These are phyloP conservation scores for Morella rubra DNA, from an alignment of 306 rosid species.

Conservation along the genomic window DNA sequence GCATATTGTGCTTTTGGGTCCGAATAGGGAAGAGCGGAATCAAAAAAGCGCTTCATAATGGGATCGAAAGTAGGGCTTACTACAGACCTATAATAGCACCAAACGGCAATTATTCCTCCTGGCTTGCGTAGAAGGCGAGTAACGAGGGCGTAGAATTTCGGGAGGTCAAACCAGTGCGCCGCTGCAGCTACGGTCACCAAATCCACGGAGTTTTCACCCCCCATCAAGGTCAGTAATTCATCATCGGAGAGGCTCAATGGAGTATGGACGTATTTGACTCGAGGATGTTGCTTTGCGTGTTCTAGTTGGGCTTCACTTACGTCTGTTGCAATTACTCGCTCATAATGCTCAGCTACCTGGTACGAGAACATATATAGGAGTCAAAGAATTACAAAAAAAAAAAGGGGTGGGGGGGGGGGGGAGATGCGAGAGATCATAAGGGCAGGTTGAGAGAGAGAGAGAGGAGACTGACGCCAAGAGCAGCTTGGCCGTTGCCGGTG, in stretches of 20 bases:
- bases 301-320: too few species aligned
- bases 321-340: too few species aligned
- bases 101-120: too few species aligned
- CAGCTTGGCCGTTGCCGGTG: constrained; percentile 49
- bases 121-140: too few species aligned
- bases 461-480: constrained; percentile 33
- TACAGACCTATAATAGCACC: too few species aligned
- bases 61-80: background rate
- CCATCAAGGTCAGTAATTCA: constrained; percentile 28
- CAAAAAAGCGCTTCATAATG: background rate
- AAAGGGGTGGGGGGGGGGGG: too few species aligned
- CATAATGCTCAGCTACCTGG: too few species aligned
- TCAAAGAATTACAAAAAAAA: too few species aligned
- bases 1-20: background rate
- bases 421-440: too few species aligned
- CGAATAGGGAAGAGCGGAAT: background rate
- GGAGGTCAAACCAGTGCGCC: constrained; percentile 44
- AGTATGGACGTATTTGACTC: constrained; percentile 35
- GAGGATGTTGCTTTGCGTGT: constrained; percentile 32
- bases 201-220: constrained; percentile 34
- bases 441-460: background rate
- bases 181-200: constrained; percentile 34
- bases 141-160: background rate
- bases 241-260: constrained; percentile 31
- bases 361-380: too few species aligned